A percentile compares a stretch with the other conserved stretches of the same genome.
phyloP scores from a whole-genome alignment of 805 yeast genomes.

The Candida jianshihensis region DNA sequence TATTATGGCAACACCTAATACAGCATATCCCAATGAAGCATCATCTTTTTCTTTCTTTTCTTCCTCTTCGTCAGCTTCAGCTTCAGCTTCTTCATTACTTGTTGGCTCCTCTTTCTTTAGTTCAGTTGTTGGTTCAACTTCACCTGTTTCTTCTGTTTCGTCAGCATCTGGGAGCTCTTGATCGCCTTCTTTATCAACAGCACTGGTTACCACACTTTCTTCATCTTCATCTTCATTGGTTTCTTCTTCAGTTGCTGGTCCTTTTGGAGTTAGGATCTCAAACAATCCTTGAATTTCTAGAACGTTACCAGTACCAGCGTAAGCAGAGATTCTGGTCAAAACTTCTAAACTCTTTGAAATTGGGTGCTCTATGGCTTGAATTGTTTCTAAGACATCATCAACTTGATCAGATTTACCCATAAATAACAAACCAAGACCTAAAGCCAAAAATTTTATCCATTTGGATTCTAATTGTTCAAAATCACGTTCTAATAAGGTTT shows the following conservation, averaged over 20 bases:
- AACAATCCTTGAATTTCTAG: constrained; percentile 86
- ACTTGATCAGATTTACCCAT: constrained; percentile 92
- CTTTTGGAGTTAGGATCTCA: constrained; percentile 72
- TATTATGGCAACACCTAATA: constrained; percentile 86
- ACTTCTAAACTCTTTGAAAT: constrained; percentile 84
- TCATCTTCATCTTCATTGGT: constrained; percentile 46
- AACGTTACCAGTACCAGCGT: constrained; percentile 97
- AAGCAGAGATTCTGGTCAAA: constrained; percentile 86
- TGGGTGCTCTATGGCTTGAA: constrained; percentile 93
- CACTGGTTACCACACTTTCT: too few relatives aligned
- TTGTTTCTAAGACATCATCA: constrained; percentile 89
- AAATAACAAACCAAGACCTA: constrained; percentile 86
- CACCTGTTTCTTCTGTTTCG: constrained; percentile 20
- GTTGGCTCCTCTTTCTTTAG: too few relatives aligned
- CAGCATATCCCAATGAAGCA: constrained; percentile 68
- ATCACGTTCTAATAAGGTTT: constrained; percentile 82
- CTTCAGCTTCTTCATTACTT: constrained; percentile 20
- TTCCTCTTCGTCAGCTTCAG: constrained; percentile 19
- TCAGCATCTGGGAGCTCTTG: constrained; percentile 11
- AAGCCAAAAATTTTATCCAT: constrained; percentile 85
- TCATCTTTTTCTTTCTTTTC: constrained; percentile 26
- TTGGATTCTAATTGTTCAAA: constrained; percentile 69
- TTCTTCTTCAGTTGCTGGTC: constrained; percentile 52
- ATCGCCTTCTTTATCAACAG: too few relatives aligned
- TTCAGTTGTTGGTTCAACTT: constrained; percentile 17